Conservation (phyloP, 164 flowering plant species). For the Dillenia turbinata region DNA sequence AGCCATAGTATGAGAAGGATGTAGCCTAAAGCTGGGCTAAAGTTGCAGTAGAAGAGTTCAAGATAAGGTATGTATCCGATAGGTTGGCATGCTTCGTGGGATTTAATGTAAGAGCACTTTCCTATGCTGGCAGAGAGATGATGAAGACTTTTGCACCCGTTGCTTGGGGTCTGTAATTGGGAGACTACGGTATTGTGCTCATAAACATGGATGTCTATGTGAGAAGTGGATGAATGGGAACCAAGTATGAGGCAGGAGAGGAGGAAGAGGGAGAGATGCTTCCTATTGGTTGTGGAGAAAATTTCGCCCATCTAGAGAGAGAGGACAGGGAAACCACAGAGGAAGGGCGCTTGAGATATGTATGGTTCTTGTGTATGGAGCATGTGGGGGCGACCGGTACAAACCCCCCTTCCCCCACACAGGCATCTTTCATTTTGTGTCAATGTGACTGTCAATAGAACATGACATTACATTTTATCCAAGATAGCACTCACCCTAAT, state of each 20-base stretch:
- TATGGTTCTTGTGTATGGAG: no score
- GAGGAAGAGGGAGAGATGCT: slow-evolving; percentile 28
- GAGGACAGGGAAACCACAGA: no score
- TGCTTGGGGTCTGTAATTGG: neutral
- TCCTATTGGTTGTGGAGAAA: slow-evolving; percentile 1
- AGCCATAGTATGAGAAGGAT: slow-evolving; percentile 37
- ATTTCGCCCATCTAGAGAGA: slow-evolving; percentile 8
- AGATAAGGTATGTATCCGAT: slow-evolving; percentile 51
- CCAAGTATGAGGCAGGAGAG: slow-evolving; percentile 14
- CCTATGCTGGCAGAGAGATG: slow-evolving; percentile 13
- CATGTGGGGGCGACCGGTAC: no score
- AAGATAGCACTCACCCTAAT: no score
- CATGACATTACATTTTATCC: no score
- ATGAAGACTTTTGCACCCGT: slow-evolving; percentile 15
- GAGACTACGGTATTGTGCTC: neutral
- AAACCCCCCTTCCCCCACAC: no score
- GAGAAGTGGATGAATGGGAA: slow-evolving; percentile 3
- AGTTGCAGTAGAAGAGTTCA: slow-evolving; percentile 44
- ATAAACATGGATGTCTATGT: neutral
- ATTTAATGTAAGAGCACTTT: slow-evolving; percentile 34
- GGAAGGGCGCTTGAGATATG: no score
- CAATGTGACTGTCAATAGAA: no score
- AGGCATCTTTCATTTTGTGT: no score
- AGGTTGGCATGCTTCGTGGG: slow-evolving; percentile 25
- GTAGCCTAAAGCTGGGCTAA: slow-evolving; percentile 35